Conservation (phyloP, 1,284 basidiomycete genomes). For the Sparassis latifolia region DNA sequence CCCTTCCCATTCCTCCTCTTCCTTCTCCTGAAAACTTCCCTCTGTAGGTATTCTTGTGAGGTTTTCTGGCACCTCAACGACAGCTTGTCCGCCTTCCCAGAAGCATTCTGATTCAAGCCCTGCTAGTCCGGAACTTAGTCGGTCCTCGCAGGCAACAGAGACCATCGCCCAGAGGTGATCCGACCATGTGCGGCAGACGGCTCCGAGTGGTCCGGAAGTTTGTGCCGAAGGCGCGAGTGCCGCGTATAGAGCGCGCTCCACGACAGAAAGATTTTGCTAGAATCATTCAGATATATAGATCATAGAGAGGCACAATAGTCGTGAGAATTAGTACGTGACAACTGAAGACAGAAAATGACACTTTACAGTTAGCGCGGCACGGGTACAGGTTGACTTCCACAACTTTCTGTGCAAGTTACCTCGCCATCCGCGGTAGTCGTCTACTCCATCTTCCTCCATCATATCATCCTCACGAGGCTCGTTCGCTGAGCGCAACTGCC, state of each 20-base stretch:
- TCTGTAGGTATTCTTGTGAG: slow-evolving; percentile 15
- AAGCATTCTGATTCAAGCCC: slow-evolving; percentile 48
- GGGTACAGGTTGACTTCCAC: slow-evolving; percentile 83
- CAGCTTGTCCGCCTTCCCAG: slow-evolving; percentile 52
- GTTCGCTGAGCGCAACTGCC: slow-evolving; percentile 31
- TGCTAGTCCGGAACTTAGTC: slow-evolving; percentile 56
- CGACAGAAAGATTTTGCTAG: slow-evolving; percentile 62
- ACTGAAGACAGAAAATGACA: not conserved
- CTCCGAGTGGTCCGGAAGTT: slow-evolving; percentile 71
- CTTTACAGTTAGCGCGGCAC: slow-evolving; percentile 72
- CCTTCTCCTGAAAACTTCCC: slow-evolving; percentile 34
- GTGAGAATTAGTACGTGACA: not conserved
- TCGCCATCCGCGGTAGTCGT: slow-evolving; percentile 43
- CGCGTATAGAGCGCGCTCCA: slow-evolving; percentile 84
- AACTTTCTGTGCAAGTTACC: slow-evolving; percentile 72
- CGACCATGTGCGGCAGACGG: slow-evolving; percentile 86
- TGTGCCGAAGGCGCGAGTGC: slow-evolving; percentile 75
- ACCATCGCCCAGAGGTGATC: slow-evolving; percentile 94
- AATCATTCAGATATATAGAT: not conserved
- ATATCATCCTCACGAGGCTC: slow-evolving; percentile 44
- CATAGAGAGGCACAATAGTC: not conserved
- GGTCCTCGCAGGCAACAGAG: slow-evolving; percentile 80
- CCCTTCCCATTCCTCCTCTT: slow-evolving; percentile 56
- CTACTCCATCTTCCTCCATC: slow-evolving; percentile 42
- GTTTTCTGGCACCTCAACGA: slow-evolving; percentile 22